Percentiles rank a stretch among this genome's conserved stretches.
phyloP scores from a whole-genome alignment of 2,329 filamentous ascomycete genomes.

The Teratosphaeria nubilosa region DNA sequence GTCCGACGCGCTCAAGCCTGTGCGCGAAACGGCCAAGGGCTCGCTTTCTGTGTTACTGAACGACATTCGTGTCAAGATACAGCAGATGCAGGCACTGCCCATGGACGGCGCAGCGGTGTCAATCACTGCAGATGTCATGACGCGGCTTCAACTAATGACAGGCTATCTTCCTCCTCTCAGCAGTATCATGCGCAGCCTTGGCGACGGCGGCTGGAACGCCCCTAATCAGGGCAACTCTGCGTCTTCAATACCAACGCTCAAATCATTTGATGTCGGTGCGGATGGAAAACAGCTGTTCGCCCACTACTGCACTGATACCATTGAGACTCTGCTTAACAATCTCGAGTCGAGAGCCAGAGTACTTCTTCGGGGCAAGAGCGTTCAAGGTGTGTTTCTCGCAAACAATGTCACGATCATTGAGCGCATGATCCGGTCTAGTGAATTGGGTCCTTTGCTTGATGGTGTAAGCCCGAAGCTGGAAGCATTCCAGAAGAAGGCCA shows the following conservation, averaged over 20 bases:
- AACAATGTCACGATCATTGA: constrained; percentile 81
- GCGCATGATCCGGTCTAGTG: constrained; percentile 71
- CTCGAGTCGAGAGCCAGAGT: constrained; percentile 65
- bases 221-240: constrained; percentile 45
- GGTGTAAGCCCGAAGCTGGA: constrained; percentile 51
- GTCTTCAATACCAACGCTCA: constrained; percentile 58
- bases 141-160: constrained; percentile 74
- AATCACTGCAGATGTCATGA: constrained; percentile 75
- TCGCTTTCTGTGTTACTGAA: constrained; percentile 77
- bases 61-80: constrained; percentile 64
- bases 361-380: constrained; percentile 65
- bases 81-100: constrained; percentile 57
- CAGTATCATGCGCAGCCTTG: constrained; percentile 82
- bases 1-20: constrained; percentile 74
- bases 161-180: constrained; percentile 77
- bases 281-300: constrained; percentile 82
- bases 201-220: constrained; percentile 77
- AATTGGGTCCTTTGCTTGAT: constrained; percentile 59
- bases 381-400: constrained; percentile 79
- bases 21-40: constrained; percentile 82
- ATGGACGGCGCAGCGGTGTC: constrained; percentile 68
- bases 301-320: constrained; percentile 80
- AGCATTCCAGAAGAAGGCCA: constrained; percentile 78
- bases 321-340: constrained; percentile 66
- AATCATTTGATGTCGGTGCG: constrained; percentile 76